These are phyloP conservation scores for Vitis riparia DNA, from an alignment of 164 flowering plant species.

Conservation along the genomic window DNA sequence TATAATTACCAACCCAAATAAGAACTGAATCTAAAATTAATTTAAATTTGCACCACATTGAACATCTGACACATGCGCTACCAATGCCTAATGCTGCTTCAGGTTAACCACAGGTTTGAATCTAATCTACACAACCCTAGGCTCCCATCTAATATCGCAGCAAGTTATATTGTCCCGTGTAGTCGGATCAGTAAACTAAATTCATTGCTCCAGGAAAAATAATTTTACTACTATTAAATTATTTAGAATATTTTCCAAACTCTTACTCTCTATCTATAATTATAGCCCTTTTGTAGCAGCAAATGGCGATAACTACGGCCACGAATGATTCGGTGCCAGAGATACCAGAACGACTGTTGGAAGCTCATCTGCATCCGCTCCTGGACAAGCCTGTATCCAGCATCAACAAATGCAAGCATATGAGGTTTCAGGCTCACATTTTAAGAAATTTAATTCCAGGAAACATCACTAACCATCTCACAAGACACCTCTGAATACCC, in stretches of 20 bases:
- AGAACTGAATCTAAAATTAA: too few species aligned
- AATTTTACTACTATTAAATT: background rate
- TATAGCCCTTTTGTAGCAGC: constrained; percentile 73
- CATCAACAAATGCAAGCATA: constrained; percentile 8
- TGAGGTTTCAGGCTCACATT: background rate
- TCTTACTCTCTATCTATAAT: constrained; percentile 45
- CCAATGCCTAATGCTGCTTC: too few species aligned
- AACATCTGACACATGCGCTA: too few species aligned
- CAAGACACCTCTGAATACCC: constrained; percentile 89
- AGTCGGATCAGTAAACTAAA: too few species aligned
- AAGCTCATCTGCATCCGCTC: constrained; percentile 64
- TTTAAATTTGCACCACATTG: too few species aligned
- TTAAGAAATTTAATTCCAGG: background rate
- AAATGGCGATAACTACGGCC: constrained; percentile 93
- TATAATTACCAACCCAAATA: background rate
- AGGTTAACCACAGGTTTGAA: too few species aligned
- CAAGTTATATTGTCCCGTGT: too few species aligned
- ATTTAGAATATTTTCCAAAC: background rate
- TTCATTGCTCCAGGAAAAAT: background rate
- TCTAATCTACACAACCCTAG: too few species aligned
- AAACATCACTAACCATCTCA: constrained; percentile 73
- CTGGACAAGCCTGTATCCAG: constrained; percentile 79
- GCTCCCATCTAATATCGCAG: too few species aligned
- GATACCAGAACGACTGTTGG: constrained; percentile 35
- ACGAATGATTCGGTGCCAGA: constrained; percentile 81